phyloP scores from a whole-genome alignment of 139 green algal genomes.

The Medakamo hakoo region DNA sequence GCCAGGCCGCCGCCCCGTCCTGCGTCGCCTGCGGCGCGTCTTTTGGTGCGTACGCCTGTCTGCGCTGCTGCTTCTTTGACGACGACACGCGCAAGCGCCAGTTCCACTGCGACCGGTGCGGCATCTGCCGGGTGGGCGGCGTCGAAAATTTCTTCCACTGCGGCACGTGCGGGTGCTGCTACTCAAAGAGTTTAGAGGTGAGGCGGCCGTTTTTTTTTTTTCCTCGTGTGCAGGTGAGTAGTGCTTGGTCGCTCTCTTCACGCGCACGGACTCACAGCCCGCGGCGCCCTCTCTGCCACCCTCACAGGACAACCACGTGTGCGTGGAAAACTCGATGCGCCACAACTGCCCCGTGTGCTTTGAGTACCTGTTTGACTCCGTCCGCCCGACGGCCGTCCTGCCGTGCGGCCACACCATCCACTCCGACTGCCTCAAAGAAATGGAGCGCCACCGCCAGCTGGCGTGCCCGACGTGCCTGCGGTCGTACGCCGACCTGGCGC shows the following conservation, averaged over 20 bases:
- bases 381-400: constrained; percentile 68
- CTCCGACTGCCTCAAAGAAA: constrained; percentile 40
- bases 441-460: constrained; percentile 4
- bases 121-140: constrained; percentile 79
- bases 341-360: constrained; percentile 73
- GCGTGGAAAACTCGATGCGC: constrained; percentile 79
- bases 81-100: constrained; percentile 68
- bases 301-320: constrained; percentile 59
- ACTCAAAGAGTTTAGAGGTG: constrained; percentile 34
- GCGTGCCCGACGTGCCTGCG: constrained; percentile 63
- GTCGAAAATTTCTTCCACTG: constrained; percentile 89
- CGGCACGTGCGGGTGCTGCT: constrained; percentile 78
- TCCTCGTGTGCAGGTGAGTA: no score
- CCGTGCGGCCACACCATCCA: constrained; percentile 88
- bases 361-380: constrained; percentile 86
- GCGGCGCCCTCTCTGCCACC: neutral
- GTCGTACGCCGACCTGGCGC: constrained; percentile 22
- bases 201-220: neutral
- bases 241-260: no score
- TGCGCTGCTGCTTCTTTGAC: constrained; percentile 69
- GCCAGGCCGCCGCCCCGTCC: constrained; percentile 36
- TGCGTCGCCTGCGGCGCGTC: constrained; percentile 54
- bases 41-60: constrained; percentile 56
- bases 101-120: constrained; percentile 76
- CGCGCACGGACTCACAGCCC: neutral